Percentiles rank a stretch among this genome's conserved stretches.
phyloP scores from a whole-genome alignment of 441 rosid species.

The Corymbia citriodora region DNA sequence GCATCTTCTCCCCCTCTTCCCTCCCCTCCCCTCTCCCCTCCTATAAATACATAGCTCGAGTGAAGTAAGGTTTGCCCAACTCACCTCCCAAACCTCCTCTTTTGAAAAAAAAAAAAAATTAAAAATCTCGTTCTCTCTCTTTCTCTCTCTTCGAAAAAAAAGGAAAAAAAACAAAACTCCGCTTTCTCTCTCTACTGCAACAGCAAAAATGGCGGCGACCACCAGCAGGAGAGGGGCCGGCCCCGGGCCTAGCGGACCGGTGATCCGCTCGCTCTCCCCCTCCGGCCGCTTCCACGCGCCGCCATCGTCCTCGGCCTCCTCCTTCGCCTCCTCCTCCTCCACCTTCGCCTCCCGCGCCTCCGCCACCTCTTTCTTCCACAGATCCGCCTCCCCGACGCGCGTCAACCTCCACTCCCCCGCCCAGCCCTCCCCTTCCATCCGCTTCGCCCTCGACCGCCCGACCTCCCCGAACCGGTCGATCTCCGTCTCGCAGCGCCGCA shows the following conservation, averaged over 20 bases:
- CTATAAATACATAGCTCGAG: slow-evolving; percentile 41
- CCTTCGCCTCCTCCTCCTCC: slow-evolving; percentile 17
- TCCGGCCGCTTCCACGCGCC: slow-evolving; percentile 14
- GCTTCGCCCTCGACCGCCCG: slow-evolving; percentile 3
- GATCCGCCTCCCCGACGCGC: slow-evolving; percentile 8
- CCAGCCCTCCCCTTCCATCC: background rate
- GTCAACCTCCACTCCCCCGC: slow-evolving; percentile 1
- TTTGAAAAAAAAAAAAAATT: background rate
- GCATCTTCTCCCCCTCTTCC: background rate
- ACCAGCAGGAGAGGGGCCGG: background rate
- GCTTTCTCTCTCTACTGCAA: slow-evolving; percentile 7
- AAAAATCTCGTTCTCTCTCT: background rate
- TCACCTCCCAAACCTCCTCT: slow-evolving; percentile 13
- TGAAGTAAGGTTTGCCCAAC: slow-evolving; percentile 42
- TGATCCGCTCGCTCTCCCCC: background rate
- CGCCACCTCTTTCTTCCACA: background rate
- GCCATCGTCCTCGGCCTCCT: background rate
- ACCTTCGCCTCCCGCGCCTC: slow-evolving; percentile 18
- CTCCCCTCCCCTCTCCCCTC: background rate
- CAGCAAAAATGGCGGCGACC: slow-evolving; percentile 5
- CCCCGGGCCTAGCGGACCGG: background rate
- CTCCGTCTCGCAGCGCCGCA: slow-evolving; percentile 4
- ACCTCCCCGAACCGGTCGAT: slow-evolving; percentile 2
- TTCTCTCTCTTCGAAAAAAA: background rate
- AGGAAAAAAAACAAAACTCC: background rate